Evolutionary conservation across 306 rosid genomes (phyloP).

Genomic region (Castanospermum australe): DNA sequence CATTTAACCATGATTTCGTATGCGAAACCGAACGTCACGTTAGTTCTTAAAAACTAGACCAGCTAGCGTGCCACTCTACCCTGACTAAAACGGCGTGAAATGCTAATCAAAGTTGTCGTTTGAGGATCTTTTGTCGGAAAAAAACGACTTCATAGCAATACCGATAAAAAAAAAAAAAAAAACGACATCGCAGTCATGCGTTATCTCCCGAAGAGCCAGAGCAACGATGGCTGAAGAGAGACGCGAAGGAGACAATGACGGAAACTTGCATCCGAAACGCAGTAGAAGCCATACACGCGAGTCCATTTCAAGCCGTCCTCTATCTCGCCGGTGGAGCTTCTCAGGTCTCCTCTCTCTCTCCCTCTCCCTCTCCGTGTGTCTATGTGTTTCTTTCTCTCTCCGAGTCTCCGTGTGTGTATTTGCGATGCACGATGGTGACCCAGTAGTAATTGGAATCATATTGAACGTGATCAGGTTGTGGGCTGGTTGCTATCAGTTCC

Average conservation of each 20-base stretch:
- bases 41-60: too few relatives aligned
- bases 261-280: slow-evolving; percentile 48
- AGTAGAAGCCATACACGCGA: slow-evolving; percentile 73
- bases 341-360: slow-evolving; percentile 45
- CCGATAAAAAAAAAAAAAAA: background rate
- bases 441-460: background rate
- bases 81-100: background rate
- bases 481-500: slow-evolving; percentile 76
- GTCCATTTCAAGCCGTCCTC: slow-evolving; percentile 67
- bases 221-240: background rate
- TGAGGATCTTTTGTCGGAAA: background rate
- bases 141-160: background rate
- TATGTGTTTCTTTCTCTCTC: too few relatives aligned
- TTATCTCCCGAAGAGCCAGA: background rate
- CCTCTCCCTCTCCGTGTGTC: background rate
- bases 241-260: slow-evolving; percentile 29
- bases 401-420: too few relatives aligned
- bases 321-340: slow-evolving; percentile 84
- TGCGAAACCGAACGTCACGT: too few relatives aligned
- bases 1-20: too few relatives aligned
- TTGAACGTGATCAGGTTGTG: slow-evolving; percentile 37
- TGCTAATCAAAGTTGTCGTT: background rate
- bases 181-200: background rate
- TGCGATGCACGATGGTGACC: background rate
- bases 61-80: too few relatives aligned